These are phyloP conservation scores for Coniochaeta ligniaria DNA, from an alignment of 2,329 filamentous ascomycete species.

Conservation along the genomic window DNA sequence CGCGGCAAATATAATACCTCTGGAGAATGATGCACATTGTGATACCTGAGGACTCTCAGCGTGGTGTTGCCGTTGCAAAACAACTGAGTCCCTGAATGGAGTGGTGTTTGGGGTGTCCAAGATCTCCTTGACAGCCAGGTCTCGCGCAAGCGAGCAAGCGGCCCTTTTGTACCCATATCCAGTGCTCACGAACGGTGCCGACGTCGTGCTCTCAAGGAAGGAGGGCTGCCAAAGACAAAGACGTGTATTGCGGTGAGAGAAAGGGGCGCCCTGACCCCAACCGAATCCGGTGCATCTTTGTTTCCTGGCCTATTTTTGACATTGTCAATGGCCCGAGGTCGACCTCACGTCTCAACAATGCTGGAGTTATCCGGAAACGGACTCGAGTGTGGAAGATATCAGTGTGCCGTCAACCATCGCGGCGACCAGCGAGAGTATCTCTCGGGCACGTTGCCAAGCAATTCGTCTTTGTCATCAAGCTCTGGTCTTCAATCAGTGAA, in stretches of 20 bases:
- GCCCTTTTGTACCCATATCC: background rate
- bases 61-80: background rate
- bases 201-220: background rate
- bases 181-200: background rate
- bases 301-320: background rate
- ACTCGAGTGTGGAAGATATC: background rate
- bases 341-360: background rate
- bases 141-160: background rate
- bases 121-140: background rate
- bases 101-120: background rate
- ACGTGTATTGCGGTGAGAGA: background rate
- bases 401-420: background rate
- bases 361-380: background rate
- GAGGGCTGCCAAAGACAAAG: background rate
- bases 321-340: background rate
- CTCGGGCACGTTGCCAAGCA: too few relatives aligned
- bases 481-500: too few relatives aligned
- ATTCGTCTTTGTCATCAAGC: too few relatives aligned
- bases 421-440: too few relatives aligned
- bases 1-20: background rate
- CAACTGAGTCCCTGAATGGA: background rate
- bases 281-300: background rate
- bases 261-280: background rate
- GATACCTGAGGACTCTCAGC: background rate
- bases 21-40: background rate